Evolutionary conservation across 2,329 filamentous ascomycete species (phyloP).

Genomic region (Arachnomyces sp.): DNA sequence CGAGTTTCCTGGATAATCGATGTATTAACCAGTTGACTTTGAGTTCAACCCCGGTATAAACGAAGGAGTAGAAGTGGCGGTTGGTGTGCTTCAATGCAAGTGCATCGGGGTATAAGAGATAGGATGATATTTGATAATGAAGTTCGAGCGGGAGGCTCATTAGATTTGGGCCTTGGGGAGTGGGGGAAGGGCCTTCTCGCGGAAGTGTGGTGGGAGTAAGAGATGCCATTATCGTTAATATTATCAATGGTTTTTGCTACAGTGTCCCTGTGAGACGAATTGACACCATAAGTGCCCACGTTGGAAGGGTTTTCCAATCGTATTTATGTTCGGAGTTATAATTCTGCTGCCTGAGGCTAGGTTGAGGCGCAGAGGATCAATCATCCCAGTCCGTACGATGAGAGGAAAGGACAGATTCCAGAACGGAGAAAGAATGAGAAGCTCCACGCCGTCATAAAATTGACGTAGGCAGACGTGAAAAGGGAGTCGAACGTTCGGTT

Average conservation of each 20-base stretch:
- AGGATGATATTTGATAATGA: conserved; percentile 53
- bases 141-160: conserved; percentile 56
- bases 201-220: neutral
- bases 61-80: conserved; percentile 54
- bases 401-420: too few species aligned
- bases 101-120: conserved; percentile 62
- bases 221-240: too few species aligned
- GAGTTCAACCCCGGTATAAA: conserved; percentile 56
- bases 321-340: neutral
- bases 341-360: conserved; percentile 11
- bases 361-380: too few species aligned
- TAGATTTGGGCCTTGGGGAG: conserved; percentile 23
- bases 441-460: too few species aligned
- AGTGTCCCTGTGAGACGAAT: neutral
- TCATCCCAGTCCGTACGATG: too few species aligned
- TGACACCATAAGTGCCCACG: too few species aligned
- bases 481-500: too few species aligned
- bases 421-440: too few species aligned
- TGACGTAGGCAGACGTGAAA: too few species aligned
- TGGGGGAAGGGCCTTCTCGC: neutral
- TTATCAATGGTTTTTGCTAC: neutral
- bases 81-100: conserved; percentile 61
- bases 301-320: conserved; percentile 5
- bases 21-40: conserved; percentile 64
- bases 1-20: conserved; percentile 53